Base-by-base conservation (phyloP, 2,329 filamentous ascomycete genomes). In the Cadophora sp. region DNA sequence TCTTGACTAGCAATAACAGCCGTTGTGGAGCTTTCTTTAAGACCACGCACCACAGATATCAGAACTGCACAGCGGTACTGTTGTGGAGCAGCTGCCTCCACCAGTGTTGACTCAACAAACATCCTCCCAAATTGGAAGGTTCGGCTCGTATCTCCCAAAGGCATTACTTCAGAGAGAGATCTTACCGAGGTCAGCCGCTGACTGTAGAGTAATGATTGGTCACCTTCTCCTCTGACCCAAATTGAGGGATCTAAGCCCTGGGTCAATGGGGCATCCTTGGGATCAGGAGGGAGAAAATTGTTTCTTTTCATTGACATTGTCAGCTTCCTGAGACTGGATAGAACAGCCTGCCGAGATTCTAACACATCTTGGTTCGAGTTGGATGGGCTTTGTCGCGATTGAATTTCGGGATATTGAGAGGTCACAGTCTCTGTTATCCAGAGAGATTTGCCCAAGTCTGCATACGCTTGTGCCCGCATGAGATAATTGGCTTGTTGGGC, bases 271-370 rank as follows among this genome's bases (percentile, higher is more conserved):
- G 87, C 82, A 58, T 90, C 87, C 63, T 90, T 85, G 0, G 90
- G 86, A 60, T 83, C 80, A 1, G 84, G 82, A 0, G 93, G 90
- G 72, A 97, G 83, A 66, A 96, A 89, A 24, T 89, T 88, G 74
- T 96, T 96, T 62, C 92, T 85, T 77, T 91, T 90, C 91, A 97
- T 96, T 0, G 93, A 96, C 72, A 91, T 85, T 4, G 91, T 83
- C 47, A 97, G 79, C 68, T 94, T 92, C 67, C 87, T 89, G 70
- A 97, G 80, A 73, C 89, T 89, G 45, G 87, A 87, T 36, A 86
- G 74, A 9, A 94, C 80, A 2, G 80, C 81, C 65, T 89, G 83
- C 65, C 88, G 81, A 53, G 81, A 74, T 53, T 83, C 82, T 41
- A 85, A 77, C 11, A 83, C 72, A 63, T 84, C 83, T 79, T 64